Conservation (phyloP, 176 grass and related monocot species). For the Aegilops longissima region DNA sequence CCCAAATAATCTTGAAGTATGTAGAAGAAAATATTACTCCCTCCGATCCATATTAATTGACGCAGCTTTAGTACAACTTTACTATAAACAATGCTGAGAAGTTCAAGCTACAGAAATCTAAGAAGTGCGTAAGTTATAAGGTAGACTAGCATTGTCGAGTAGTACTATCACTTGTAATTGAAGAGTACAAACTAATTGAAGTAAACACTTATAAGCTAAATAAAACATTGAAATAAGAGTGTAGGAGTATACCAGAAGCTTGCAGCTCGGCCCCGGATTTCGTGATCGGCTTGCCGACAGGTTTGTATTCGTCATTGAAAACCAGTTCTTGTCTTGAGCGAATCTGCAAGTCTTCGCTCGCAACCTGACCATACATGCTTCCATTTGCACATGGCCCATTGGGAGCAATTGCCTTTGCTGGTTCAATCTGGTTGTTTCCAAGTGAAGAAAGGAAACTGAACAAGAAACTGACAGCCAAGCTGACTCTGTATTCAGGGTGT, state of each 20-base stretch:
- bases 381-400: constrained; percentile 25
- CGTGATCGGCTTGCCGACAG: constrained; percentile 60
- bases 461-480: constrained; percentile 66
- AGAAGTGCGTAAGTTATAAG: background rate
- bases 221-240: background rate
- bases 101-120: background rate
- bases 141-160: background rate
- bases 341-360: constrained; percentile 23
- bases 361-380: background rate
- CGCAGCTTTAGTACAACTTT: no score
- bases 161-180: background rate
- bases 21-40: no score
- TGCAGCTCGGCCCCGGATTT: constrained; percentile 70
- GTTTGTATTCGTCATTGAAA: constrained; percentile 57
- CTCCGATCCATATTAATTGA: no score
- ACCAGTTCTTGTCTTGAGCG: constrained; percentile 57
- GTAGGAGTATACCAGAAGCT: constrained; percentile 74
- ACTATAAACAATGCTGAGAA: no score
- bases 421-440: background rate
- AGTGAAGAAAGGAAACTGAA: constrained; percentile 75
- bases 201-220: background rate
- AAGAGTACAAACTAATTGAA: background rate
- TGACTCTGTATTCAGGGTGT: constrained; percentile 61
- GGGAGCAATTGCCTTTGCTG: background rate
- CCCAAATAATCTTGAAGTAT: background rate